Evolutionary conservation across 2,329 filamentous ascomycete genomes (phyloP), one percentile per base, ranked within the genome.

Genomic region (Epichloe aotearoae): DNA sequence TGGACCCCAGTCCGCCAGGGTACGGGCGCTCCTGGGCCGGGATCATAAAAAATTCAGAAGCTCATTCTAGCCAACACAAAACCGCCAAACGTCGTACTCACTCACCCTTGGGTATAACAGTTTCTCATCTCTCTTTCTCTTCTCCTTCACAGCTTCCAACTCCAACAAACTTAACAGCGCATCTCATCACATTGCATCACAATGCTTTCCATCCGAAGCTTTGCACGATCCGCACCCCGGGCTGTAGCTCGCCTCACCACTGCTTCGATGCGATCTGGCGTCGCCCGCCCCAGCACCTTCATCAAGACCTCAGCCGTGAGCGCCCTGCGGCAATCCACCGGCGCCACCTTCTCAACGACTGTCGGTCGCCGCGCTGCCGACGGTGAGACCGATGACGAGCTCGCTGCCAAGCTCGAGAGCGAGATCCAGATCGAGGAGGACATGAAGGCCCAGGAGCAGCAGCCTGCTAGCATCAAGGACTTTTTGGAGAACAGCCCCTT

Each of bases 401-500:
- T 98, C 50, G 79, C 83, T 40, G 80, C 82, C 53, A 97, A 97
- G 79, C 80, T 98, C 47, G 80, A 87, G 57, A 83, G 81, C 64
- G 90, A 95, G 73, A 75, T 94, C 58, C 73, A 82, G 66, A 82
- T 95, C 64, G 93, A 97, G 77, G 80, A 82, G 62, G 83, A 90
- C 63, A 83, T 89, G 69, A 83, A 84, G 69, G 76, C 83, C 57
- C 75, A 79, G 54, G 80, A 87, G 62, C 79, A 86, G 57, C 71
- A 86, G 57, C 84, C 88, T 40, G 76, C 82, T 56, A 86, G 83
- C 66, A 79, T 96, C 67, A 84, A 88, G 71, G 87, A 93, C 66
- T 96, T 94, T 70, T 71, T 96, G 46, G 82, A 91, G 64, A 91
- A 88, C 72, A 83, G 84, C 63, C 79, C 84, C 40, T 98, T 89